phyloP scores from a whole-genome alignment of 2,329 filamentous ascomycete genomes.

The Chalaropsis thielavioides region DNA sequence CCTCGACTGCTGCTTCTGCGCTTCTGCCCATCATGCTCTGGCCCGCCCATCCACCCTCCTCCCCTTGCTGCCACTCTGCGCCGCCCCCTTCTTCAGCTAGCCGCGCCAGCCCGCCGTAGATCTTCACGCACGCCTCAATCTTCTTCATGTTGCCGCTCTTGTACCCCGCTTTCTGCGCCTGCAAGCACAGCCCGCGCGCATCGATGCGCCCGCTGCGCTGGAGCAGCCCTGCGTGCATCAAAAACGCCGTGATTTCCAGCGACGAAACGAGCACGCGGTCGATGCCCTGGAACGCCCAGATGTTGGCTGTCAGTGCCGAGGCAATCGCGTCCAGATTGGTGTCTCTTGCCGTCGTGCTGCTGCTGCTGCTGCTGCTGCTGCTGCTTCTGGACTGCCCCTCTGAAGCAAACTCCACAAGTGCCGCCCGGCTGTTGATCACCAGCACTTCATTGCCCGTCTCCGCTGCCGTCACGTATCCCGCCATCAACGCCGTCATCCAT shows the following conservation, averaged over 20 bases:
- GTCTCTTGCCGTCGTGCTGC: neutral
- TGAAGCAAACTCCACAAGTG: conserved; percentile 43
- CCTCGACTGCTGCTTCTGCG: conserved; percentile 30
- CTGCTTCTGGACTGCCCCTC: neutral
- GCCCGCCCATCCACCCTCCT: neutral
- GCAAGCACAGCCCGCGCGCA: conserved; percentile 47
- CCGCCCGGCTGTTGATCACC: conserved; percentile 52
- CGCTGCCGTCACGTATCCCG: conserved; percentile 57
- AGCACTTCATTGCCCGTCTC: conserved; percentile 66
- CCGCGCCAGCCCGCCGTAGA: conserved; percentile 57
- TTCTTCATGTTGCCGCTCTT: conserved; percentile 72
- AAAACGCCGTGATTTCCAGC: conserved; percentile 61
- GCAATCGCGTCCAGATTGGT: conserved; percentile 30
- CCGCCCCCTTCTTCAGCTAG: conserved; percentile 19
- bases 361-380: neutral
- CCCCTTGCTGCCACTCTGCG: neutral
- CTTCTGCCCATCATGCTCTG: conserved; percentile 17
- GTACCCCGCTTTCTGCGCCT: conserved; percentile 65
- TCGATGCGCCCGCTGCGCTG: conserved; percentile 28
- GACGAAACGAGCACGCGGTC: conserved; percentile 63
- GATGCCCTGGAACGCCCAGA: conserved; percentile 38
- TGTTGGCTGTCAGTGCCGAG: conserved; percentile 40
- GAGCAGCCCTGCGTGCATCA: conserved; percentile 50
- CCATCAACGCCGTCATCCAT: conserved; percentile 42
- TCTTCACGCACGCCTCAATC: conserved; percentile 62